Base-by-base conservation (phyloP, 805 yeast genomes). In the Ogataea siamensis region DNA sequence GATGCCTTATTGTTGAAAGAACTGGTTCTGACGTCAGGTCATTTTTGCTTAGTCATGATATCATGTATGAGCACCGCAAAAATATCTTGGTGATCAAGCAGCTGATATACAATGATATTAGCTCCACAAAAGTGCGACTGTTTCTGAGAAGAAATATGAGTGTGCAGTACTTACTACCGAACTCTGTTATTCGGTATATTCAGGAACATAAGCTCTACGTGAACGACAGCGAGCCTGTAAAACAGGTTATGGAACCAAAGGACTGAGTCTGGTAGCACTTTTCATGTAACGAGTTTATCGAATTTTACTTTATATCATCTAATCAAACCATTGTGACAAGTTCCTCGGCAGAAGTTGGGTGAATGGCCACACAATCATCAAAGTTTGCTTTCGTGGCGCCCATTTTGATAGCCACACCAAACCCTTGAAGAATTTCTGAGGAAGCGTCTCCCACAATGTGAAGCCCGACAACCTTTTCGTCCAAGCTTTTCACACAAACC, bases 321-420 rank as follows among this genome's bases (percentile, higher is more conserved):
- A 23, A 18, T 34, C 58, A 72, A 34, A 65, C 71, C 77, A 85
- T 67, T 15, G 99, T 93, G 25, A 93, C 99, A 34, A 93, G 66
- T 68, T 93, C 99, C 70, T 93, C 99, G 28, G 99, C 99, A 49
- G 94, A 79, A 2, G 99, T 93, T 47, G 99, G 99, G 62, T 93
- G 99, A 59, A 93, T 93, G 24, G 99, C 99, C 29, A 93, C 98
- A 69, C 94, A 86, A 62, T 70, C 80, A 66, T 93, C 99, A 50
- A 93, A 93, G 63, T 93, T 97, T 31, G 77, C 78, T 71, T 93
- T 93, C 24, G 99, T 93, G 28, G 99, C 99, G 22, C 99, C 99
- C 99, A 93, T 93, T 69, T 89, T 89, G 48, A 93, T 70, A 34
- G 99, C 99, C 38, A 89, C 99, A 43, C 98, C 99, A 57, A 93